phyloP scores from a whole-genome alignment of 495 filamentous ascomycete genomes.

The Eremomyces bilateralis region DNA sequence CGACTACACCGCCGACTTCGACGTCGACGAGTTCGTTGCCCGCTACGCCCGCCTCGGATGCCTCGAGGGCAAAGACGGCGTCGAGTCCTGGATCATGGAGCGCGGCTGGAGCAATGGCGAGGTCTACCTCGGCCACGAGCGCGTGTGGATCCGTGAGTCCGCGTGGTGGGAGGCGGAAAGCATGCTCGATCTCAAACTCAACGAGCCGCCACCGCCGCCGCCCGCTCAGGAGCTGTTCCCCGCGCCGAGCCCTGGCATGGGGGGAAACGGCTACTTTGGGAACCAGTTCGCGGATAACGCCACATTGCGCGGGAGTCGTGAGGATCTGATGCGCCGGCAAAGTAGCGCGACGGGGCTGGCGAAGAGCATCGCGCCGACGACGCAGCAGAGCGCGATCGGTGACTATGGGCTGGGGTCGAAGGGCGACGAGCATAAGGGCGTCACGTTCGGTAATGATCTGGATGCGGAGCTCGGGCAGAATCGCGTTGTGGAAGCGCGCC shows the following conservation, averaged over 20 bases:
- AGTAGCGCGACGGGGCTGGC: constrained; percentile 37
- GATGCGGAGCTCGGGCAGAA: constrained; percentile 59
- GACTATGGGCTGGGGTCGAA: constrained; percentile 76
- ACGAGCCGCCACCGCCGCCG: constrained; percentile 23
- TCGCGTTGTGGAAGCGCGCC: constrained; percentile 52
- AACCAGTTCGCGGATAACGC: constrained; percentile 29
- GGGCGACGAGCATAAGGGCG: constrained; percentile 55
- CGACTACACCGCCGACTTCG: constrained; percentile 96
- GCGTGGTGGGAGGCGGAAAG: constrained; percentile 97
- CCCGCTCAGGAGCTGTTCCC: constrained; percentile 22
- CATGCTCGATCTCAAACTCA: constrained; percentile 79
- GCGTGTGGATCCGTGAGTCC: constrained; percentile 85
- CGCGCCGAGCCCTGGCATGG: constrained; percentile 41
- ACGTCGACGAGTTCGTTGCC: constrained; percentile 70
- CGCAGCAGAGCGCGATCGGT: constrained; percentile 30
- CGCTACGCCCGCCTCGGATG: constrained; percentile 73
- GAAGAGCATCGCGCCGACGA: constrained; percentile 49
- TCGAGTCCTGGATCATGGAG: constrained; percentile 88
- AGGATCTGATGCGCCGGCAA: constrained; percentile 44
- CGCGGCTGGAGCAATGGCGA: constrained; percentile 97
- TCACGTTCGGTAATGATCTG: constrained; percentile 42
- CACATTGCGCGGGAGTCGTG: constrained; percentile 42
- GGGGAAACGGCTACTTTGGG: constrained; percentile 45
- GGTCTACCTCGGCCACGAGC: constrained; percentile 69
- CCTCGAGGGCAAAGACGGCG: constrained; percentile 72